Evolutionary conservation across 139 green algal genomes (phyloP).

Genomic region (Picochlorum sp.): DNA sequence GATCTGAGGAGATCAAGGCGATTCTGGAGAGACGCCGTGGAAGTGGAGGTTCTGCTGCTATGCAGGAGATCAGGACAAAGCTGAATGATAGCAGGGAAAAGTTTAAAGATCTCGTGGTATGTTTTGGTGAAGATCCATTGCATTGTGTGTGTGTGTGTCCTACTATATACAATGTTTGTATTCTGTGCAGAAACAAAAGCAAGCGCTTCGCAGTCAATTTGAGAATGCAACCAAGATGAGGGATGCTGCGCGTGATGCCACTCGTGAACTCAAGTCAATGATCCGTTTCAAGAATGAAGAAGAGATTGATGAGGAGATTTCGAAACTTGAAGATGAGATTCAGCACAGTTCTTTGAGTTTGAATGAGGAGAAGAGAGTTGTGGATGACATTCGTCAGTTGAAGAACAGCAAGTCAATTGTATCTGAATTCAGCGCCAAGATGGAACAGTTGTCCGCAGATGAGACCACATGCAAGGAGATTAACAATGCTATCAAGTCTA

Average conservation of each 20-base stretch:
- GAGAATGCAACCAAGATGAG: conserved; percentile 18
- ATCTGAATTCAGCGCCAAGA: conserved; percentile 7
- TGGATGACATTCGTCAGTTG: conserved; percentile 32
- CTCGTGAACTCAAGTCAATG: conserved; percentile 24
- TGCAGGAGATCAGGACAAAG: conserved; percentile 31
- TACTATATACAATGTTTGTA: neutral
- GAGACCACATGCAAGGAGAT: conserved; percentile 15
- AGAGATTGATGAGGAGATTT: conserved; percentile 26
- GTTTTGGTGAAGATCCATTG: neutral
- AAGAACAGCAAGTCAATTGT: conserved; percentile 18
- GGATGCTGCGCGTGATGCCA: conserved; percentile 9
- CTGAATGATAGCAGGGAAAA: conserved; percentile 21
- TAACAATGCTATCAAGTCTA: conserved; percentile 15
- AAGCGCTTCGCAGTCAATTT: conserved; percentile 20
- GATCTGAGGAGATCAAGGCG: conserved; percentile 27
- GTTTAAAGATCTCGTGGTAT: conserved; percentile 28
- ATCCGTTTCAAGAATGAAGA: conserved; percentile 34
- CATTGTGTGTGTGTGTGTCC: neutral
- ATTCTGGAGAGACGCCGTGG: conserved; percentile 14
- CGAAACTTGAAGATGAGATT: conserved; percentile 22
- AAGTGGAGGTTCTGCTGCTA: conserved; percentile 15
- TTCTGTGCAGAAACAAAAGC: conserved; percentile 24
- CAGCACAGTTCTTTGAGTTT: conserved; percentile 21
- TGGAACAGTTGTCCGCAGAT: conserved; percentile 19
- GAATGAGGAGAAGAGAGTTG: conserved; percentile 31